Base-by-base conservation (phyloP, 1,139 yeast species). In the Kluyveromyces sp. region DNA sequence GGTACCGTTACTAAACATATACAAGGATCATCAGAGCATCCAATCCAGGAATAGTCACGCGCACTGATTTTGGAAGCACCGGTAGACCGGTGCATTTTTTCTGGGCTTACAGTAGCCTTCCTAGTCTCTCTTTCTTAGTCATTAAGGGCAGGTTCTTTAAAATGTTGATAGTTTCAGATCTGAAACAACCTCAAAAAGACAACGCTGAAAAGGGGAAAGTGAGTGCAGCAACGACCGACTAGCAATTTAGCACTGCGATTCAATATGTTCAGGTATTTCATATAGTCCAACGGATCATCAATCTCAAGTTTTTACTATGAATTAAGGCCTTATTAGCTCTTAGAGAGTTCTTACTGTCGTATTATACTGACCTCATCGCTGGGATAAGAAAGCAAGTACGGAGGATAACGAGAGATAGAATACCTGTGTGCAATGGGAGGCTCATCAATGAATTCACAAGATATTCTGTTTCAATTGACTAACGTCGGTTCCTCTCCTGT, bases 401-500 rank as follows among this genome's bases (percentile, higher is more conserved):
- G n/a, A n/a, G n/a, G n/a, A n/a, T n/a, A n/a, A n/a, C n/a, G n/a
- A n/a, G n/a, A n/a, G n/a, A n/a, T n/a, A 22, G 6, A 6, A 22
- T 6, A 22, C 26, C 6, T 22, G 9, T 22, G 6, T 22, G 9
- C 26, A 22, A 22, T 22, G 26, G 26, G 26, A 22, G 26, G 26
- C 9, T 34, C 36, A 19, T 17, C 36, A 4, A 38, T 38, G 41
- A 38, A 31, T 17, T 38, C 41, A 8, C 52, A 55, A 13, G 36
- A 40, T 28, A 43, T 49, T 20, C 37, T 49, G 19, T 46, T 44
- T 32, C 53, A 48, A 17, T 39, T 47, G 20, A 45, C 51, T 6
- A 49, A 49, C 33, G 44, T 48, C 33, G 51, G 53, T 6, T 48
- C 52, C n/a, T 37, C 47, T 3, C 52, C 41, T 3, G 30, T 38